Evolutionary conservation across 2,329 filamentous ascomycete species (phyloP), one percentile per base, ranked within the genome.

Genomic region (Phaeosphaeria sp.): DNA sequence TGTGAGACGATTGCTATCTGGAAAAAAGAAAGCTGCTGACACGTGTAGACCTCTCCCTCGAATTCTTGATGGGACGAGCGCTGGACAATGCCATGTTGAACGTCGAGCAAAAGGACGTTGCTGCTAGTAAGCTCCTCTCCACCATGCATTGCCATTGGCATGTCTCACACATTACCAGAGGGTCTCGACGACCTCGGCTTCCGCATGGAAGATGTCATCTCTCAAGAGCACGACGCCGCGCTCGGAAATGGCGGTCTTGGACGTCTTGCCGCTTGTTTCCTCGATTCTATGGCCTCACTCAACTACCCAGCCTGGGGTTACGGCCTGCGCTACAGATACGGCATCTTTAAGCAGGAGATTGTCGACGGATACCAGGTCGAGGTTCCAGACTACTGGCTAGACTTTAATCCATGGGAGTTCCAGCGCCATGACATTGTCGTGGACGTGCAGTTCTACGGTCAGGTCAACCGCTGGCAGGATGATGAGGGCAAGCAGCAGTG

Each of bases 351-450:
- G 83, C 95, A 99, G 82, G 95, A 98, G 82, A 98, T 99, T 70
- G 89, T 97, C 59, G 91, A 98, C 72, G 95, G 95, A 56, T 99
- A 97, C 77, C 95, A 99, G 79, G 93, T 99, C 64, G 95, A 99
- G 75, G 91, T 98, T 58, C 95, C 95, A 20, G 95, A 99, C 77
- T 98, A 99, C 81, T 99, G 95, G 95, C 87, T 99, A 53, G 95
- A 98, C 77, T 97, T 98, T 80, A 99, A 99, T 79, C 95, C 95
- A 0, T 99, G 95, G 95, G 95, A 99, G 77, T 99, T 98, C 72
- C 93, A 93, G 43, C 87, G 95, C 66, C 92, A 97, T 77, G 95
- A 99, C 75, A 91, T 99, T 60, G 93, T 90, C 1, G 93, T 99
- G 22, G 92, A 98, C 79, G 92, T 99, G 59, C 93, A 98, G 84